Base-by-base conservation (phyloP, 805 yeast species). In the Candida vartiovaarae region DNA sequence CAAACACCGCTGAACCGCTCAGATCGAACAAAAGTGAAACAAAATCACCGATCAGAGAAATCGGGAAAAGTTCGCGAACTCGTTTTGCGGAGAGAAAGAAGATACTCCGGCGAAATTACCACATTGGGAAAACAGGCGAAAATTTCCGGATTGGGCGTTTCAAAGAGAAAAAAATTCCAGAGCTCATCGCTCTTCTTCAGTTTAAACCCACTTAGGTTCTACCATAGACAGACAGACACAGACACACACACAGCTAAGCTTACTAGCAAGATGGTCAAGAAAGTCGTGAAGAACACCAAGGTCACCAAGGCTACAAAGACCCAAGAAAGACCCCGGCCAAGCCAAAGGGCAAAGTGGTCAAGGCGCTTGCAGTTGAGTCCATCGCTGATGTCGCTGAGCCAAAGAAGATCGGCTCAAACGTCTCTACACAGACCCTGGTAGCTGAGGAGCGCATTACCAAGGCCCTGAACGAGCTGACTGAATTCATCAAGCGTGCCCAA, bases 391-490 rank as follows among this genome's bases (percentile, higher is more conserved):
- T 32, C 23, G 46, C 30, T 23, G 41, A 44, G 29, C 33, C 43
- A 8, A 48, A 43, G 34, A 44, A 43, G 35, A 34, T 39, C n/a
- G 15, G 10, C 5, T 15, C 20, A 15, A 15, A 15, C 20, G 24
- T 20, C 15, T 34, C 46, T 28, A 38, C 39, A 7, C n/a, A 15
- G 8, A 9, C 31, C 4, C 43, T 53, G 25, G 62, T 66, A 32
- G 62, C 64, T n/a, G 39, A 43, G 6, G 53, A 51, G 15, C 62
- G 63, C 49, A 57, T 75, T 11, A 47, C 52, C 20, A 75, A 75
- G 49, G 90, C 91, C 9, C 62, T 84, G 38, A 56, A 65, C 15
- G 95, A 88, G 52, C 73, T 93, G 57, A 66, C 69, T 44, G 82
- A 83, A 59, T 88, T 73, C 63, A 61, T 75, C 41, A 20, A 48